phyloP scores from a whole-genome alignment of 139 green algal species.

The Ulvella scutata region DNA sequence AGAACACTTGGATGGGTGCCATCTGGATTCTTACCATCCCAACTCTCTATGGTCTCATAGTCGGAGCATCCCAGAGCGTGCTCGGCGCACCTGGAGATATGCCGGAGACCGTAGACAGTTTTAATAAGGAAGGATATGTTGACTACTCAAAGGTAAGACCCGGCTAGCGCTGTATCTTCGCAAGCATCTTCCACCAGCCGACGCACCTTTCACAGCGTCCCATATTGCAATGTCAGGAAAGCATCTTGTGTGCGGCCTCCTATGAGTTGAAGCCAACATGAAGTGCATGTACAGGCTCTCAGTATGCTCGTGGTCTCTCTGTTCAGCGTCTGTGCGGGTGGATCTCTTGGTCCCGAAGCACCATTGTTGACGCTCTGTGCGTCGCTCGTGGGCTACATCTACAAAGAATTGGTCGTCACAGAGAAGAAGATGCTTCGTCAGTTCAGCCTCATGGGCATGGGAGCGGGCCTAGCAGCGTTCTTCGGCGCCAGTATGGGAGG shows the following conservation, averaged over 20 bases:
- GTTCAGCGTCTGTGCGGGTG: slow-evolving; percentile 23
- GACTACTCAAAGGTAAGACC: not conserved
- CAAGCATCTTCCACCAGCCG: no score
- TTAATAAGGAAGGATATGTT: slow-evolving; percentile 19
- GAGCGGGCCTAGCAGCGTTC: slow-evolving; percentile 25
- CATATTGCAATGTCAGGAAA: no score
- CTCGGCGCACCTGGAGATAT: slow-evolving; percentile 27
- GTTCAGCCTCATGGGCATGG: slow-evolving; percentile 31
- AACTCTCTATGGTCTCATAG: slow-evolving; percentile 12
- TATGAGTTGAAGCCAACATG: no score
- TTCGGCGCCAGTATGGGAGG: slow-evolving; percentile 30
- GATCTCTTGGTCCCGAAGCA: slow-evolving; percentile 25
- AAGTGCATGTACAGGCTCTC: slow-evolving; percentile 17
- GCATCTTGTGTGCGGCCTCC: no score
- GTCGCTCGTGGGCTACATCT: slow-evolving; percentile 12
- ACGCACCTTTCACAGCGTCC: no score
- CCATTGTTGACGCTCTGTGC: slow-evolving; percentile 28
- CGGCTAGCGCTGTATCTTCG: no score
- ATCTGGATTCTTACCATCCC: slow-evolving; percentile 15
- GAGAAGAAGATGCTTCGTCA: slow-evolving; percentile 11
- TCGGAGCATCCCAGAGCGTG: slow-evolving; percentile 16
- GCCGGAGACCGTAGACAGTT: slow-evolving; percentile 20
- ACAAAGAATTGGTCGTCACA: not conserved
- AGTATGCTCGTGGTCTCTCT: slow-evolving; percentile 32
- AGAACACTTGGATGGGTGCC: slow-evolving; percentile 3